A percentile compares a stretch with the other conserved stretches of the same genome.
phyloP scores from a whole-genome alignment of 495 filamentous ascomycete genomes.

The Chlorociboria aeruginascens region DNA sequence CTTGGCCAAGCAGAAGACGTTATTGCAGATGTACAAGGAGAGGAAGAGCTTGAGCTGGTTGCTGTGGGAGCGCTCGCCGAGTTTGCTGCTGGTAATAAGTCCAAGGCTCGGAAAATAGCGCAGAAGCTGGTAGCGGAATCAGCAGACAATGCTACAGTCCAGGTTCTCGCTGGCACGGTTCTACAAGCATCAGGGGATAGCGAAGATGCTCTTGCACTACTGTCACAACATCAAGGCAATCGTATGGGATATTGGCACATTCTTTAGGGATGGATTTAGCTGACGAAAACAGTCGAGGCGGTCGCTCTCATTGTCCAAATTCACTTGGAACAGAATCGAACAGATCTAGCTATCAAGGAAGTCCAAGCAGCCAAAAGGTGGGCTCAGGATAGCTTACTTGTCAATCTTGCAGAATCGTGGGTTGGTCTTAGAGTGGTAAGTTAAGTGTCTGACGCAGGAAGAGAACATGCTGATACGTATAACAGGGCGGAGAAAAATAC shows the following conservation, averaged over 20 bases:
- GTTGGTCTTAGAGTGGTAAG: constrained; percentile 77
- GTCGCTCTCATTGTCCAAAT: constrained; percentile 79
- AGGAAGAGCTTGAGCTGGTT: constrained; percentile 60
- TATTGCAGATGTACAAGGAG: constrained; percentile 50
- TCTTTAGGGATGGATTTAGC: constrained; percentile 5
- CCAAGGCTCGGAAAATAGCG: constrained; percentile 46
- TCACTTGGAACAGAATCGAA: constrained; percentile 79
- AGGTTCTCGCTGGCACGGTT: constrained; percentile 67
- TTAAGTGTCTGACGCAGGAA: constrained; percentile 9
- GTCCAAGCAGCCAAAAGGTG: constrained; percentile 81
- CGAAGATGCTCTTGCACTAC: constrained; percentile 70
- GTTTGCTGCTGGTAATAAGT: constrained; percentile 43
- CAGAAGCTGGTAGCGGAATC: constrained; percentile 53
- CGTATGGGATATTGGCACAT: constrained; percentile 43
- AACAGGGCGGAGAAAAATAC: constrained; percentile 86
- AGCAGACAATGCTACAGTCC: constrained; percentile 67
- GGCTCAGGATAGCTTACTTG: constrained; percentile 88
- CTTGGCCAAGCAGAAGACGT: constrained; percentile 65
- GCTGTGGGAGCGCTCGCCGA: constrained; percentile 72
- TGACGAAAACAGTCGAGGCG: constrained; percentile 33
- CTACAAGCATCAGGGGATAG: constrained; percentile 62
- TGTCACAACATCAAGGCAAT: constrained; percentile 77
- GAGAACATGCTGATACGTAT: constrained; percentile 3
- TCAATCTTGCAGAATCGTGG: constrained; percentile 94
- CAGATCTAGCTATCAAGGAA: constrained; percentile 82